Evolutionary conservation across 2,329 filamentous ascomycete genomes (phyloP).

Genomic region (Calonectria fujianensis): DNA sequence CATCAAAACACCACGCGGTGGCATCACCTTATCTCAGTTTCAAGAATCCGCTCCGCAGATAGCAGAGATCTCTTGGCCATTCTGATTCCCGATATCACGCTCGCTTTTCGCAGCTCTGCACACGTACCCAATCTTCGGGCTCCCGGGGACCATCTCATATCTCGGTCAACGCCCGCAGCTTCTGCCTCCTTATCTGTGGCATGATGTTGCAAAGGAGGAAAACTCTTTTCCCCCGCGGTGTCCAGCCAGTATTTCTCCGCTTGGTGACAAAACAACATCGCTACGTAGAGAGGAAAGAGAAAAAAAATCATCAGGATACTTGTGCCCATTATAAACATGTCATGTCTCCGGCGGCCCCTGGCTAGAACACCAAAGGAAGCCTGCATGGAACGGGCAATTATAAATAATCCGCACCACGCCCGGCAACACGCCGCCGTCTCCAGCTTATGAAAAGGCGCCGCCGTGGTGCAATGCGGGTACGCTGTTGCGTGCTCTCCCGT

Average conservation of each 20-base stretch:
- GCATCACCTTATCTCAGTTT: slow-evolving; percentile 7
- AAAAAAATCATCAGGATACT: neutral
- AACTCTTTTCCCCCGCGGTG: slow-evolving; percentile 2
- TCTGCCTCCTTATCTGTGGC: slow-evolving; percentile 18
- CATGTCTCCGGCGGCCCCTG: neutral
- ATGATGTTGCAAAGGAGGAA: neutral
- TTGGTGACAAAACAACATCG: neutral
- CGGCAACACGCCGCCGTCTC: slow-evolving; percentile 11
- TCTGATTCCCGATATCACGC: neutral
- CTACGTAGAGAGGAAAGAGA: too few relatives aligned
- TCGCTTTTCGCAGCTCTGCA: neutral
- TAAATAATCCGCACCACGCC: slow-evolving; percentile 6
- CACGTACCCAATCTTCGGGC: neutral
- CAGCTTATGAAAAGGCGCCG: slow-evolving; percentile 11
- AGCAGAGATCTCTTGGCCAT: neutral
- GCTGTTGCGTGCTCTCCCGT: slow-evolving; percentile 29
- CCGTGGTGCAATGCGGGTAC: slow-evolving; percentile 37
- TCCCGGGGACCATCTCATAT: slow-evolving; percentile 2
- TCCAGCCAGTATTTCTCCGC: neutral
- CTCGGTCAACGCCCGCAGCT: slow-evolving; percentile 10
- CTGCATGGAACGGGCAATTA: slow-evolving; percentile 15
- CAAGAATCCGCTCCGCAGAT: slow-evolving; percentile 2
- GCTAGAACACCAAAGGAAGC: slow-evolving; percentile 4
- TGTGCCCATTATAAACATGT: too few relatives aligned
- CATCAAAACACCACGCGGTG: neutral